phyloP scores from a whole-genome alignment of 192 early-diverging fungal species.

The Coemansia sp. region DNA sequence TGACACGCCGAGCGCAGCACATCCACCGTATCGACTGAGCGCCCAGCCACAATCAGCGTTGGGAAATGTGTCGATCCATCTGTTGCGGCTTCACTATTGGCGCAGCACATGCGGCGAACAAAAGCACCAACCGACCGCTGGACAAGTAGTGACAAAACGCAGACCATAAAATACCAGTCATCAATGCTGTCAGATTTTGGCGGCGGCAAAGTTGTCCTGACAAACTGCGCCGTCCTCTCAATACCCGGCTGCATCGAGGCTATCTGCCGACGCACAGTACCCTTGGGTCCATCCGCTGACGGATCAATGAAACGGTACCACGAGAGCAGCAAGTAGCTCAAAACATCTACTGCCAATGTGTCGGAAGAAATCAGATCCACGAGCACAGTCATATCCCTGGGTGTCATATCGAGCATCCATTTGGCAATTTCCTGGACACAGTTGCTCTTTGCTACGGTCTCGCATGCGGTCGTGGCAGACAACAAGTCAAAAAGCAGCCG shows the following conservation, averaged over 20 bases:
- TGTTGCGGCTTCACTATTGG: slow-evolving; percentile 2
- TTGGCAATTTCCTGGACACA: slow-evolving; percentile 26
- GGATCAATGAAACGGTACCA: slow-evolving; percentile 11
- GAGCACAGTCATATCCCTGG: not conserved
- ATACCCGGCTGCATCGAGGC: slow-evolving; percentile 9
- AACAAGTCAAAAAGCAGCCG: slow-evolving; percentile 24
- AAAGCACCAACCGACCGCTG: slow-evolving; percentile 27
- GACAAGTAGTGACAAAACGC: slow-evolving; percentile 19
- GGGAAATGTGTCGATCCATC: not conserved
- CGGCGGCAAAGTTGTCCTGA: slow-evolving; percentile 13
- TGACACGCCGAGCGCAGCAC: not conserved
- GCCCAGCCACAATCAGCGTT: not conserved
- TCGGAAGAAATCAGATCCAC: slow-evolving; percentile 19
- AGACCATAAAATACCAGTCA: slow-evolving; percentile 17
- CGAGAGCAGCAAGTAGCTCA: slow-evolving; percentile 27
- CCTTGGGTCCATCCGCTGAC: not conserved
- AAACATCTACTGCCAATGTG: slow-evolving; percentile 19
- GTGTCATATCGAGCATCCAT: slow-evolving; percentile 2
- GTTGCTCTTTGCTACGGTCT: slow-evolving; percentile 2
- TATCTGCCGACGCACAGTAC: not conserved
- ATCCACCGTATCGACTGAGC: not conserved
- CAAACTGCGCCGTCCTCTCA: slow-evolving; percentile 24
- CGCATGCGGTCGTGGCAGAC: slow-evolving; percentile 8
- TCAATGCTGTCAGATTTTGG: not conserved
- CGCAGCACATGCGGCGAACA: slow-evolving; percentile 22